Percentiles rank a stretch among this genome's conserved stretches.
Evolutionary conservation across 495 filamentous ascomycete genomes (phyloP).

Genomic region (Astrothelium macrocarpum): DNA sequence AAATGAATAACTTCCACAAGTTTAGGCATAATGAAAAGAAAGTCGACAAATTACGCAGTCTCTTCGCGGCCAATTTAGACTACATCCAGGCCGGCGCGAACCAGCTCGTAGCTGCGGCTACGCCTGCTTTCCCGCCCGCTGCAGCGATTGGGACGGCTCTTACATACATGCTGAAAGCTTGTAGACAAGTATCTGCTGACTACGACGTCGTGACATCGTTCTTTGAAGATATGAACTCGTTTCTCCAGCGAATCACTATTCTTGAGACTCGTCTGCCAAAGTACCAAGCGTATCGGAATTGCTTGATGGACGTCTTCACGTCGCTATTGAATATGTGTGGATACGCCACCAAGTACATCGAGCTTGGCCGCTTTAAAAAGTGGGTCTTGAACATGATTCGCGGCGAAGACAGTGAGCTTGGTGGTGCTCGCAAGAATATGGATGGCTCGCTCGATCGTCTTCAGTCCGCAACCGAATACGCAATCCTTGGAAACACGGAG

Average conservation of each 20-base stretch:
- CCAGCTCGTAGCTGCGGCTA: slow-evolving; percentile 16
- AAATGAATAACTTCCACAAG: slow-evolving; percentile 20
- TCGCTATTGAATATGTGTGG: slow-evolving; percentile 21
- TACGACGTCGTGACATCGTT: slow-evolving; percentile 25
- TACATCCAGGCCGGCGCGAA: slow-evolving; percentile 18
- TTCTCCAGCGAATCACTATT: slow-evolving; percentile 22
- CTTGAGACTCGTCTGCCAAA: slow-evolving; percentile 19
- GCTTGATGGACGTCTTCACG: slow-evolving; percentile 23
- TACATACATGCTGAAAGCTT: slow-evolving; percentile 23
- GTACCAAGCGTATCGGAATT: slow-evolving; percentile 18
- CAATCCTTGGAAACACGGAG: slow-evolving; percentile 21
- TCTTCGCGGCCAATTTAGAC: slow-evolving; percentile 14
- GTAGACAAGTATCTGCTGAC: slow-evolving; percentile 24
- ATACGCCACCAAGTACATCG: slow-evolving; percentile 23
- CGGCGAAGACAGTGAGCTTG: slow-evolving; percentile 20
- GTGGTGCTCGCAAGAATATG: slow-evolving; percentile 17
- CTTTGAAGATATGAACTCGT: slow-evolving; percentile 26
- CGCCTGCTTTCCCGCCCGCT: slow-evolving; percentile 20
- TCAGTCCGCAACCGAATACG: slow-evolving; percentile 18
- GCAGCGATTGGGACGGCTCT: slow-evolving; percentile 21
- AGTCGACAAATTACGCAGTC: slow-evolving; percentile 21
- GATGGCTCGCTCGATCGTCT: slow-evolving; percentile 18
- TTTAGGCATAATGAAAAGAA: slow-evolving; percentile 21
- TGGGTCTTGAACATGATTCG: slow-evolving; percentile 18
- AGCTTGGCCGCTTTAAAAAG: slow-evolving; percentile 21